These are phyloP conservation scores for Talinum fruticosum DNA, from an alignment of 148 eudicot genomes.

Conservation along the genomic window DNA sequence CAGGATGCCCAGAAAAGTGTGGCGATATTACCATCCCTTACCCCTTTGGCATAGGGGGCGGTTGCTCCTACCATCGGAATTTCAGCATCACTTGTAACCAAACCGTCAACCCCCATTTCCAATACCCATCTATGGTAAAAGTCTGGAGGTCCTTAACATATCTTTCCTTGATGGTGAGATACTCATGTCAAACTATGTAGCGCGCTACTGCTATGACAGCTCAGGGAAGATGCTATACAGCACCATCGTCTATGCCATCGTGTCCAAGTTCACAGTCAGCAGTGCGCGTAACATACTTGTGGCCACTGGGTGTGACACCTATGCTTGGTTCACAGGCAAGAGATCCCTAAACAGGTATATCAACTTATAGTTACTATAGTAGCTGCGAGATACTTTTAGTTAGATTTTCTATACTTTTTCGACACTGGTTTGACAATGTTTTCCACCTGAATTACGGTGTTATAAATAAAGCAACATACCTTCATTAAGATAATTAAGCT, in stretches of 20 bases:
- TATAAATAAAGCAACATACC: too few relatives aligned
- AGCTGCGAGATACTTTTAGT: too few relatives aligned
- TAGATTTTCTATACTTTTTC: too few relatives aligned
- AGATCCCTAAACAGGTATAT: neutral
- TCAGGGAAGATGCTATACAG: too few relatives aligned
- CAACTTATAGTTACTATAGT: neutral
- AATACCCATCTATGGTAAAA: conserved; percentile 5
- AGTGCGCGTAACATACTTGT: neutral
- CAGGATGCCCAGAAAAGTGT: conserved; percentile 25
- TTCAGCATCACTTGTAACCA: conserved; percentile 16
- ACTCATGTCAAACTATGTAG: neutral
- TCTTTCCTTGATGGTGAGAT: neutral
- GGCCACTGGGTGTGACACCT: neutral
- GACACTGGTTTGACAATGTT: too few relatives aligned
- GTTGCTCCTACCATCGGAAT: conserved; percentile 11
- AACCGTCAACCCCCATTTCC: neutral
- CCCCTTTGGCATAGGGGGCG: conserved; percentile 28
- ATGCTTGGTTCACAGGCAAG: neutral
- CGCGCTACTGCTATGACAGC: neutral
- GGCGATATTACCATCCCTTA: conserved; percentile 27
- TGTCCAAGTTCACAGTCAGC: neutral
- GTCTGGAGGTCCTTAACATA: neutral
- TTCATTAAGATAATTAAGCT: too few relatives aligned
- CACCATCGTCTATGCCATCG: too few relatives aligned
- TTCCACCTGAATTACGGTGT: too few relatives aligned